phyloP scores from a whole-genome alignment of 2,329 filamentous ascomycete genomes.

The Exophiala lecanii-corni region DNA sequence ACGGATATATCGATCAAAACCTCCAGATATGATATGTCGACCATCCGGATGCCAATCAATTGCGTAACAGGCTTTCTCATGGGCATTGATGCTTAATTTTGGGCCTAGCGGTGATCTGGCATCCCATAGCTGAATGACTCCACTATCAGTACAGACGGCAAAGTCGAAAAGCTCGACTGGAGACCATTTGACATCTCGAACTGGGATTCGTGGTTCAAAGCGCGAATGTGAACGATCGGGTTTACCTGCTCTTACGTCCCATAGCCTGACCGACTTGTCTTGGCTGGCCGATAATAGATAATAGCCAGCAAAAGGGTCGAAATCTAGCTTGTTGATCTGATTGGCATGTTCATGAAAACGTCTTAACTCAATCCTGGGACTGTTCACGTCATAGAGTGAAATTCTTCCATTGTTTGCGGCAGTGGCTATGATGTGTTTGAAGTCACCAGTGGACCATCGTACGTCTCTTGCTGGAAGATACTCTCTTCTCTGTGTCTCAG shows the following conservation, averaged over 20 bases:
- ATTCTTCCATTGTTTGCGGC: constrained; percentile 62
- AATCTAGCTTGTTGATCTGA: constrained; percentile 62
- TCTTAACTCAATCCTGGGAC: constrained; percentile 55
- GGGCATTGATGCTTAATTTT: constrained; percentile 57
- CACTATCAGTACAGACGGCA: constrained; percentile 61
- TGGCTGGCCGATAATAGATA: constrained; percentile 61
- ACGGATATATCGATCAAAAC: constrained; percentile 58
- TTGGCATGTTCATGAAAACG: constrained; percentile 61
- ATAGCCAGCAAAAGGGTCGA: constrained; percentile 58
- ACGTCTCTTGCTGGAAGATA: constrained; percentile 61
- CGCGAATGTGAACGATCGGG: constrained; percentile 41
- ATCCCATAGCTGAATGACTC: constrained; percentile 61
- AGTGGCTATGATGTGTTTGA: constrained; percentile 57
- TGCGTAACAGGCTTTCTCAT: constrained; percentile 56
- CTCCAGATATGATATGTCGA: constrained; percentile 59
- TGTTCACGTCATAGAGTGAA: constrained; percentile 56
- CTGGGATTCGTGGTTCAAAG: constrained; percentile 52
- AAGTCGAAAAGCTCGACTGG: constrained; percentile 54
- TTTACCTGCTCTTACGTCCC: constrained; percentile 56
- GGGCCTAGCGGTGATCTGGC: constrained; percentile 53
- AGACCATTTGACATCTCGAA: constrained; percentile 62
- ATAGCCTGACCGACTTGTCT: constrained; percentile 59
- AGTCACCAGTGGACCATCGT: constrained; percentile 62
- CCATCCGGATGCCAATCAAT: constrained; percentile 66
- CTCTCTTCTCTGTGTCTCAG: constrained; percentile 49